Base-by-base conservation (phyloP, 805 yeast species). In the Wickerhamomyces strasburgensis region DNA sequence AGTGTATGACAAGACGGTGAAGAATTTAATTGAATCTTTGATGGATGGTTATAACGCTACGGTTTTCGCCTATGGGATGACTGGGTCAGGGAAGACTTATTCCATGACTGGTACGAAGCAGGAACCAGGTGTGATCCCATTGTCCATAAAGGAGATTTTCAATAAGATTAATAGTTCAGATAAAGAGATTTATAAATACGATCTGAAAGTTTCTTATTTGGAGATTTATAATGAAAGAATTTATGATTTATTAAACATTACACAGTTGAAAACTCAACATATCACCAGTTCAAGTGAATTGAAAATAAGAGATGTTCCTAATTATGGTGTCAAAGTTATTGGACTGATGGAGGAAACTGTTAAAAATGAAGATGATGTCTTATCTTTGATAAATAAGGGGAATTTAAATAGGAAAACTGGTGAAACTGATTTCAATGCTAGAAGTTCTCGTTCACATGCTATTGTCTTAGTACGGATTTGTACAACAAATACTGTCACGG, bases 41-140 rank as follows among this genome's bases (percentile, higher is more conserved):
- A 69, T 70, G 49, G 79, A 78, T 13, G 96, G 96, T 0, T 89
- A 64, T 58, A 87, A 87, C 52, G 89, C 89, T 13, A 88, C 96
- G 0, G 77, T 89, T 1, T 87, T 90, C 57, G 97, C 98, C 0
- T 90, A 93, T 55, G 98, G 98, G 3, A 98, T 90, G 64, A 93
- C 98, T 0, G 96, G 93, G 0, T 82, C 97, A 0, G 98, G 98
- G 5, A 93, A 93, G 56, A 90, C 98, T 0, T 83, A 67, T 57
- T 93, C 98, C 1, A 93, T 93, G 98, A 72, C 87, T 75, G 68
- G 69, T 35, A 67, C 75, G 27, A 31, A 33, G 3, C 62, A 72
- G 14, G 60, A 62, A 3, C 82, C 81, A 47, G 98, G 98, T 10
- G 78, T 93, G 62, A 85, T 88, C 24, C 87, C 95, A 0, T 64